These are phyloP conservation scores for Ustilago trichophora DNA, from an alignment of 1,284 basidiomycete species.

Conservation along the genomic window DNA sequence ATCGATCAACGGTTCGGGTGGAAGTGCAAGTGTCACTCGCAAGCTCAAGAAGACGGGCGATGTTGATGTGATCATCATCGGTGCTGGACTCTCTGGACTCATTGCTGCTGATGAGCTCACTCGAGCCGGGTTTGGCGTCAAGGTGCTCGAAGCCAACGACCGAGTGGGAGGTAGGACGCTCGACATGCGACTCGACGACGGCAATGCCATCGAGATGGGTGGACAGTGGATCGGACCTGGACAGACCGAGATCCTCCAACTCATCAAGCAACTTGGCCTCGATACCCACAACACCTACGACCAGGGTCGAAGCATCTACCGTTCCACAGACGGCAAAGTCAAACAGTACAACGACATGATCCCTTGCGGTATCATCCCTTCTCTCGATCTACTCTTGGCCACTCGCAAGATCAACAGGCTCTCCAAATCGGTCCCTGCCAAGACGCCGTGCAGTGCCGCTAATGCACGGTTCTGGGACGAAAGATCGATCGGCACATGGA, in stretches of 20 bases:
- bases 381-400: constrained; percentile 37
- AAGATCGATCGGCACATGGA: constrained; percentile 41
- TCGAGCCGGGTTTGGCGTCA: constrained; percentile 66
- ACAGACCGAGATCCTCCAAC: constrained; percentile 68
- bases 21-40: not conserved
- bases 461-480: constrained; percentile 37
- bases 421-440: constrained; percentile 26
- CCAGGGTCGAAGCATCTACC: constrained; percentile 33
- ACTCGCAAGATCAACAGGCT: constrained; percentile 44
- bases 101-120: constrained; percentile 68
- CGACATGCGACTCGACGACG: constrained; percentile 61
- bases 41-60: constrained; percentile 16
- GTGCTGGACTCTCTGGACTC: constrained; percentile 69
- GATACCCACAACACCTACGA: constrained; percentile 52
- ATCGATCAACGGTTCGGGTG: no score
- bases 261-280: constrained; percentile 67
- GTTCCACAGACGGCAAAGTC: constrained; percentile 28
- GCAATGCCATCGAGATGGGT: constrained; percentile 68
- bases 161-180: constrained; percentile 69
- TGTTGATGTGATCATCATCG: constrained; percentile 68
- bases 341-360: constrained; percentile 39
- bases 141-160: constrained; percentile 69
- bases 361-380: constrained; percentile 34
- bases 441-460: constrained; percentile 16
- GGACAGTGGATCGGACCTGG: constrained; percentile 70